Conservation (phyloP, 192 early-diverging fungal species). For the Umbelopsis sp. region DNA sequence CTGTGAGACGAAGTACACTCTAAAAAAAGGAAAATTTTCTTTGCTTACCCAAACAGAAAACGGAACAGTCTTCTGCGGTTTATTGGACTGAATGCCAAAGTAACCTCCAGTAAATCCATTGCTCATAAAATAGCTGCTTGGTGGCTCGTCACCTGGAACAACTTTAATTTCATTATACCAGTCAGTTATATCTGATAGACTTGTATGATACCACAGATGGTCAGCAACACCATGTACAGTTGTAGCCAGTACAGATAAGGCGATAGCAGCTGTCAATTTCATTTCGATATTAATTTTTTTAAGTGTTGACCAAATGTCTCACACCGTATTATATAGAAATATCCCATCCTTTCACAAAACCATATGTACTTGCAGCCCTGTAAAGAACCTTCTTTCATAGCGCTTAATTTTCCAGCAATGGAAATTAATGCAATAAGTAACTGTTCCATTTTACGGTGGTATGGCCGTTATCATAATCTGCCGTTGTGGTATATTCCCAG, state of each 20-base stretch:
- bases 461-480: too few species aligned
- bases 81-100: slow-evolving; percentile 27
- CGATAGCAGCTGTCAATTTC: background rate
- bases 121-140: slow-evolving; percentile 21
- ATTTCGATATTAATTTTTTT: background rate
- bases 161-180: slow-evolving; percentile 12
- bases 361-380: too few species aligned
- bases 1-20: too few species aligned
- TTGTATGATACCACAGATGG: slow-evolving; percentile 2
- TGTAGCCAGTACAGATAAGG: background rate
- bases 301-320: too few species aligned
- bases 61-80: slow-evolving; percentile 4
- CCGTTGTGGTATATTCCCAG: too few species aligned
- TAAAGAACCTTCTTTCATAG: too few species aligned
- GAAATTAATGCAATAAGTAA: too few species aligned
- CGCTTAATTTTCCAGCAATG: too few species aligned
- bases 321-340: too few species aligned
- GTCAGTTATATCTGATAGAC: background rate
- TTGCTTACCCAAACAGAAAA: slow-evolving; percentile 24
- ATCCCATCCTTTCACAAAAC: too few species aligned
- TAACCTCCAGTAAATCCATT: slow-evolving; percentile 22
- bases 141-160: slow-evolving; percentile 20
- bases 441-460: too few species aligned
- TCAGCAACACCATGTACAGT: slow-evolving; percentile 11
- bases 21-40: background rate